Evolutionary conservation across 352 stramenopile genomes (phyloP).

Genomic region (Blastocystis sp.): DNA sequence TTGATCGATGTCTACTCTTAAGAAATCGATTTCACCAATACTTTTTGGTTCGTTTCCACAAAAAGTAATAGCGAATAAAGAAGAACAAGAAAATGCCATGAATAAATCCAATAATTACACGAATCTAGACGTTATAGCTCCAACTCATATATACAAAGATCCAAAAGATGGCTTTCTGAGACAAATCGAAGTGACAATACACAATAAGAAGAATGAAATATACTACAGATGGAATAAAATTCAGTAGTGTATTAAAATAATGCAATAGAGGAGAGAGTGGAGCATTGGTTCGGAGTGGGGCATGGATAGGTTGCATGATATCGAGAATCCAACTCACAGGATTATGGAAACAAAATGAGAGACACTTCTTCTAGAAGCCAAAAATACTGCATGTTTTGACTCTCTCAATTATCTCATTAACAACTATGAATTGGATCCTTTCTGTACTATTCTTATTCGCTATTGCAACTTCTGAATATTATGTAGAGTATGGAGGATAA

Average conservation of each 20-base stretch:
- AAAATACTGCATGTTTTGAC: neutral
- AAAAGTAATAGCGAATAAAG: slow-evolving; percentile 8
- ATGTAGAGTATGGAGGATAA: neutral
- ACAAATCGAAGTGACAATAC: neutral
- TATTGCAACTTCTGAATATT: slow-evolving; percentile 1
- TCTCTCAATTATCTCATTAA: neutral
- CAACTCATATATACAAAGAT: slow-evolving; percentile 5
- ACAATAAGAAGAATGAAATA: neutral
- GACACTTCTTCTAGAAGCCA: neutral
- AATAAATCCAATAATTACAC: slow-evolving; percentile 14
- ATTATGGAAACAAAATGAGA: neutral
- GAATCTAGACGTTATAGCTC: neutral
- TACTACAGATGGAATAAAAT: neutral
- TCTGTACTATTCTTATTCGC: neutral
- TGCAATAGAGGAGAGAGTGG: neutral
- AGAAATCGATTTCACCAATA: neutral
- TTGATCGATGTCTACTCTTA: neutral
- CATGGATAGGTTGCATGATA: neutral
- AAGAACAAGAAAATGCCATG: neutral
- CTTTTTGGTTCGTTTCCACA: neutral
- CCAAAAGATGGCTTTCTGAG: slow-evolving; percentile 4
- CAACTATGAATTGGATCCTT: neutral
- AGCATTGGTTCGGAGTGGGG: slow-evolving; percentile 1
- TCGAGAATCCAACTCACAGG: neutral
- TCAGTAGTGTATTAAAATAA: slow-evolving; percentile 33